Conservation (phyloP, 2,329 filamentous ascomycete species). For the Penicillium sp. region DNA sequence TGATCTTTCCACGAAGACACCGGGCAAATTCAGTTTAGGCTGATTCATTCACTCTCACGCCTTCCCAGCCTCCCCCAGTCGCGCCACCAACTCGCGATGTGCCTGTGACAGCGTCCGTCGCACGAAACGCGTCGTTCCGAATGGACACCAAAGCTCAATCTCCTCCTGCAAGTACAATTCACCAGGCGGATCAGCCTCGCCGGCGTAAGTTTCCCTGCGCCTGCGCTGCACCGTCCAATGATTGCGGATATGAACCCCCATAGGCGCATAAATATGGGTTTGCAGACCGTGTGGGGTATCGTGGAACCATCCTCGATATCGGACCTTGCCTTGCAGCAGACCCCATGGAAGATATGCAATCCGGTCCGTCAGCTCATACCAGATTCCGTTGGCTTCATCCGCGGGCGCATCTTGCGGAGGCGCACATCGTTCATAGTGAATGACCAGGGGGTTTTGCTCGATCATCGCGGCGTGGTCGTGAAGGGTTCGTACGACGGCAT, state of each 20-base stretch:
- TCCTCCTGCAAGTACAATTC: conserved; percentile 82
- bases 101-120: conserved; percentile 79
- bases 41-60: conserved; percentile 7
- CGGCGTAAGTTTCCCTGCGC: conserved; percentile 65
- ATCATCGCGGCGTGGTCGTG: conserved; percentile 81
- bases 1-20: not conserved
- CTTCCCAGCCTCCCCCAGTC: conserved; percentile 48
- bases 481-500: conserved; percentile 70
- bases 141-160: conserved; percentile 77
- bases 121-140: conserved; percentile 73
- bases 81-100: conserved; percentile 69
- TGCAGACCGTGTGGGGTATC: conserved; percentile 72
- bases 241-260: conserved; percentile 77
- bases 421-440: conserved; percentile 69
- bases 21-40: not conserved
- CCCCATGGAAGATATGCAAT: conserved; percentile 73
- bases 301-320: conserved; percentile 78
- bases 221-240: conserved; percentile 74
- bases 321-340: conserved; percentile 65
- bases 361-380: conserved; percentile 78
- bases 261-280: conserved; percentile 80
- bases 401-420: conserved; percentile 66
- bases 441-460: conserved; percentile 79
- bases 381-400: conserved; percentile 71
- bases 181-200: conserved; percentile 51